Percentiles rank a stretch among this genome's conserved stretches.
Evolutionary conservation across 139 green algal species (phyloP).

Genomic region (Picochlorum sp.): DNA sequence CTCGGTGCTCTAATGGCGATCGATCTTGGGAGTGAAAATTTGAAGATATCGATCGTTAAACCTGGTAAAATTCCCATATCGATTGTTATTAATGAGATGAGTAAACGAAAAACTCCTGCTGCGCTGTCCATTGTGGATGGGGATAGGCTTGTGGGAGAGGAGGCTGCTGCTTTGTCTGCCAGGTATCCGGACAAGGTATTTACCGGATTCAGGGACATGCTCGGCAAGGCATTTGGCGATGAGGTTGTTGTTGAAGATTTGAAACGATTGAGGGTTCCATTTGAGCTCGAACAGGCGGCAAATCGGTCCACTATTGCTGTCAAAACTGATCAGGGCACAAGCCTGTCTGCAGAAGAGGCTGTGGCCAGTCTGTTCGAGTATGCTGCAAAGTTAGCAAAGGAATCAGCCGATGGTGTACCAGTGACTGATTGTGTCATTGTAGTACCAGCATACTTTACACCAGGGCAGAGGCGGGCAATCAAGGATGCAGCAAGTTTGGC

Average conservation of each 20-base stretch:
- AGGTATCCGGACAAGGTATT: slow-evolving; percentile 74
- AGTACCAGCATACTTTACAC: slow-evolving; percentile 81
- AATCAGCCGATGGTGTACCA: slow-evolving; percentile 43
- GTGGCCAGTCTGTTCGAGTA: slow-evolving; percentile 86
- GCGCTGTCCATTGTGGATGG: slow-evolving; percentile 74
- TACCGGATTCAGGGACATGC: slow-evolving; percentile 56
- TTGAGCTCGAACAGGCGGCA: slow-evolving; percentile 51
- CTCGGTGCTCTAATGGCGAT: slow-evolving; percentile 60
- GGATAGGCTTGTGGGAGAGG: slow-evolving; percentile 88
- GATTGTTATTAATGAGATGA: slow-evolving; percentile 94
- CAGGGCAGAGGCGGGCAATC: slow-evolving; percentile 68
- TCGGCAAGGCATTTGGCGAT: slow-evolving; percentile 61
- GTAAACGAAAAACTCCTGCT: slow-evolving; percentile 81
- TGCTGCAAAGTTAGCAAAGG: slow-evolving; percentile 63
- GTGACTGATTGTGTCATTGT: slow-evolving; percentile 78
- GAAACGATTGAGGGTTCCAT: slow-evolving; percentile 49
- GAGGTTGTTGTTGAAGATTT: slow-evolving; percentile 37
- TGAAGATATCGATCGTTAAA: slow-evolving; percentile 90
- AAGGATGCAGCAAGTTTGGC: slow-evolving; percentile 70
- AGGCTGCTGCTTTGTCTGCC: slow-evolving; percentile 60
- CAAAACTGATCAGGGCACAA: slow-evolving; percentile 16
- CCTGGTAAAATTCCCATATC: slow-evolving; percentile 68
- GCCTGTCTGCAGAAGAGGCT: slow-evolving; percentile 74
- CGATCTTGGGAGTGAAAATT: slow-evolving; percentile 83
- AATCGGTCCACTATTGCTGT: slow-evolving; percentile 39